phyloP scores from a whole-genome alignment of 768 basidiomycete genomes.

The Trichaptum fuscoviolaceum region DNA sequence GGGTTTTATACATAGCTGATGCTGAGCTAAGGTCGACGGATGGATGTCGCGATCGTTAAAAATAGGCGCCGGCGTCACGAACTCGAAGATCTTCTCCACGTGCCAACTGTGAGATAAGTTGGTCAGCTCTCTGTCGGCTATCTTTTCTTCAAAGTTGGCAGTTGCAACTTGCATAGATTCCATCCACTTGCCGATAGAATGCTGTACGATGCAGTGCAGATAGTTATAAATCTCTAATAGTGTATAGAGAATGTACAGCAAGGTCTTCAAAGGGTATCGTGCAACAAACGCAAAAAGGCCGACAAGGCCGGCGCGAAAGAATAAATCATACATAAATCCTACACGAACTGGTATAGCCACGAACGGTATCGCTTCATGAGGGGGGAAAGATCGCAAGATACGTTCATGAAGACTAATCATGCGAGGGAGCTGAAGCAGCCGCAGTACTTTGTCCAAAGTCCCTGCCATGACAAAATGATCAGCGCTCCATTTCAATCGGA shows the following conservation, averaged over 20 bases:
- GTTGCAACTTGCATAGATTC: too few relatives aligned
- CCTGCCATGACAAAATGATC: not conserved
- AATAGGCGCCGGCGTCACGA: conserved; percentile 1
- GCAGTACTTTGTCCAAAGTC: conserved; percentile 2
- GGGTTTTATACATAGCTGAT: not conserved
- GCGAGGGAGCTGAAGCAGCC: conserved; percentile 4
- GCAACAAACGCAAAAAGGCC: too few relatives aligned
- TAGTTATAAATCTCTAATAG: too few relatives aligned
- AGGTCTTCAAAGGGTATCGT: too few relatives aligned
- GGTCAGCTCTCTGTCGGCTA: not conserved
- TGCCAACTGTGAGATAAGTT: not conserved
- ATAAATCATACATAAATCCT: too few relatives aligned
- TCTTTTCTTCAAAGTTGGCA: too few relatives aligned
- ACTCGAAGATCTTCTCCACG: not conserved
- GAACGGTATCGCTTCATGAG: not conserved
- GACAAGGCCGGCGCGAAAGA: too few relatives aligned
- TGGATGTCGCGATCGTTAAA: not conserved
- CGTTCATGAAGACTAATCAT: not conserved
- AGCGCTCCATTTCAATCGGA: not conserved
- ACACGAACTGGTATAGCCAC: not conserved
- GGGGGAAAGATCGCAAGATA: not conserved
- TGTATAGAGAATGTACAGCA: too few relatives aligned
- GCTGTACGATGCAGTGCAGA: too few relatives aligned
- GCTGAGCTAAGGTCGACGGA: not conserved
- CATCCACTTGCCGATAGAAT: too few relatives aligned